phyloP scores from a whole-genome alignment of 345 rosid species.

The Pelargonium nanum region DNA sequence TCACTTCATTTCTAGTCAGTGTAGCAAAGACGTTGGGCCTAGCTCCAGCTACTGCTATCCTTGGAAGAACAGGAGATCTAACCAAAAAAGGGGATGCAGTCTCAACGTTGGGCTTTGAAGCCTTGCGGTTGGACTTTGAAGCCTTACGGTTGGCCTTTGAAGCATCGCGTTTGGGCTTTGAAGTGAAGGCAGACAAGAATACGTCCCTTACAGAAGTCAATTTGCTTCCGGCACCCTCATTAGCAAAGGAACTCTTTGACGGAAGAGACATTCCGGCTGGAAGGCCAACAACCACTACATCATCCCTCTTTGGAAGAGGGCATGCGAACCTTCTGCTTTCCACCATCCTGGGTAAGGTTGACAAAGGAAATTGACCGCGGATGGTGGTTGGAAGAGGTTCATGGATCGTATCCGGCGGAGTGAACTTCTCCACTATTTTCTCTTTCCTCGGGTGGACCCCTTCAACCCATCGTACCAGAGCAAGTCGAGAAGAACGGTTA shows the following conservation, averaged over 20 bases:
- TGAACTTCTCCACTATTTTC: background rate
- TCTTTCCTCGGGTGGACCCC: background rate
- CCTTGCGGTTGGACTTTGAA: background rate
- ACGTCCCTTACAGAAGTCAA: background rate
- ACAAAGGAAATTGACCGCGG: background rate
- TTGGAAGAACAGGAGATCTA: background rate
- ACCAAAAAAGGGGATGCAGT: background rate
- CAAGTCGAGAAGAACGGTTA: constrained; percentile 10
- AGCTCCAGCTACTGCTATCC: background rate
- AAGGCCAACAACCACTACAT: background rate
- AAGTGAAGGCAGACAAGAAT: background rate
- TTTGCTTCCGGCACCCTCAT: background rate
- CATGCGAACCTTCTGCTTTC: background rate
- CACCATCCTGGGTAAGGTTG: background rate
- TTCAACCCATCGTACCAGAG: constrained; percentile 9
- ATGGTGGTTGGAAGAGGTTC: background rate
- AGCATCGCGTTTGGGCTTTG: background rate
- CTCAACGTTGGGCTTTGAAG: background rate
- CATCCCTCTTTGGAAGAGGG: background rate
- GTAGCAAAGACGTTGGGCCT: background rate
- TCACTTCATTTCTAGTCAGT: background rate
- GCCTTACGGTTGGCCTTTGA: no score
- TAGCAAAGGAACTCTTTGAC: background rate
- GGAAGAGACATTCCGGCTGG: background rate
- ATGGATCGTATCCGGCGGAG: background rate